Evolutionary conservation across 2,329 filamentous ascomycete species (phyloP), one percentile per base, ranked within the genome.

Genomic region (Alternaria sp.): DNA sequence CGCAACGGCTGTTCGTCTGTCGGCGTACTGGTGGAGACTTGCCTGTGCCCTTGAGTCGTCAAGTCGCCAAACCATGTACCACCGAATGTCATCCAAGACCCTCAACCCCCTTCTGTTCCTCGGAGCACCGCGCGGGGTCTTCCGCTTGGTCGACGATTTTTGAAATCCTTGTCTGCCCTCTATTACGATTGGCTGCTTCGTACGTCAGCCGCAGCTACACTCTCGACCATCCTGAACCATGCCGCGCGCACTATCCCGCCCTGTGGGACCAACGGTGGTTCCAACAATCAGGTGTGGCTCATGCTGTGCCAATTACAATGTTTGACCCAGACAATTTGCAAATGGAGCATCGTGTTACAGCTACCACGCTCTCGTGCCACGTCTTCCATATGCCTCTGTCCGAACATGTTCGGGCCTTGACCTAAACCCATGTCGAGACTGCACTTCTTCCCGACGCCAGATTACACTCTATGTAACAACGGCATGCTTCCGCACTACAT

Each of bases 211-310:
- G 66, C 68, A 63, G 54, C 62, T 67, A 63, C 70, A 64, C 25
- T 14, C 41, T 32, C 38, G 59, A 59, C 67, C 60, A 57, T 53
- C 62, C 30, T 50, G 60, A 63, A 64, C 68, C 65, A 69, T 68
- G 73, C 66, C 53, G 38, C 68, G 69, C 68, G 68, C 67, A 65
- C 59, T 65, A 66, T 73, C 74, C 75, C 73, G 68, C 59, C 53
- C 59, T 44, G 69, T 74, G 74, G 76, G 67, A 75, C 71, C 67
- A 78, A 78, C 76, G 74, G 74, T 66, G 64, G 66, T 77, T 72
- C 75, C 76, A 77, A 57, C 75, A 69, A 72, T 69, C 56, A 71
- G 59, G 9, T 69, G 71, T 77, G 76, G 75, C 75, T 76, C 69
- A 69, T 72, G 70, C 60, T 45, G 73, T 77, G 69, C 49, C 64